Evolutionary conservation across 2,329 filamentous ascomycete genomes (phyloP), one percentile per base, ranked within the genome.

Genomic region (Fusarium poae): DNA sequence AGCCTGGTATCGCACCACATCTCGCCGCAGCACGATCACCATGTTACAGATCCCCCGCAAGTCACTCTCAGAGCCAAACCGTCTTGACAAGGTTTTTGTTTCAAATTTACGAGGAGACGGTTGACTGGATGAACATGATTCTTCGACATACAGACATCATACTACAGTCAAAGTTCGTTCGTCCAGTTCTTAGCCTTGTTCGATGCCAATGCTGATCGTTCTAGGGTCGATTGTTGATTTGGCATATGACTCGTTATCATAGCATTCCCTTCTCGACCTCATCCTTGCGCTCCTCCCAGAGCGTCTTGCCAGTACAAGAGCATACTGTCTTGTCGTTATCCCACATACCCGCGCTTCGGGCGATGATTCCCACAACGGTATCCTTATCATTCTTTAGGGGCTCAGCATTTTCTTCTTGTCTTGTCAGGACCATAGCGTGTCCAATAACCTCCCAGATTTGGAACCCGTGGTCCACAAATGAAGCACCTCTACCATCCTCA

Each of bases 271-370:
- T 94, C 71, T 87, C 85, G 42, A 94, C 89, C 82, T 97, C 93
- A 75, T 97, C 94, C 80, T 91, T 90, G 73, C 96, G 89, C 84
- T 99, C 96, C 80, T 99, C 92, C 96, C 96, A 99, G 13, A 99
- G 88, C 58, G 94, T 98, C 88, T 98, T 98, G 6, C 96, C 96
- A 37, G 94, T 97, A 80, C 96, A 99, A 48, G 94, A 97, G 79
- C 96, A 99, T 8, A 99, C 95, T 45, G 92, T 97, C 86, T 98
- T 99, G 78, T 97, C 93, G 75, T 99, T 97, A 79, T 97, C 95
- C 96, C 96, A 99, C 65, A 97, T 91, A n/a, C 96, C 96, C 18
- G 96, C 95, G 79, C 94, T 97, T 77, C 96, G 86, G 49, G 96
- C 96, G 81, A 99, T 93, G 52, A 99, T 94, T 11, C 96, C 96